These are phyloP conservation scores for Tolypocladium sp. DNA, from an alignment of 2,329 filamentous ascomycete genomes.

Conservation along the genomic window DNA sequence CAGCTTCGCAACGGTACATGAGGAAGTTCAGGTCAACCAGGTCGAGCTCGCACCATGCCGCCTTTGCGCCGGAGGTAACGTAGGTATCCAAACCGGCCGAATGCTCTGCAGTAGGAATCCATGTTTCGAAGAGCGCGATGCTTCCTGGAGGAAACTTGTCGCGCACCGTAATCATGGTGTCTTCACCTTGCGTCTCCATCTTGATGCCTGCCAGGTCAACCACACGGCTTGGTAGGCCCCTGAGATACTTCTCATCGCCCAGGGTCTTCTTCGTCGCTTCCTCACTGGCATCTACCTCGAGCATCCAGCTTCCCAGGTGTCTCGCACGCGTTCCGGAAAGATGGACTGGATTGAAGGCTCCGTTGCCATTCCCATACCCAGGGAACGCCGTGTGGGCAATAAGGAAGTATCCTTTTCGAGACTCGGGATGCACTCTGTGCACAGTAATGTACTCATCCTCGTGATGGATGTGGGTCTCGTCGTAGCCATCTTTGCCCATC, in stretches of 20 bases:
- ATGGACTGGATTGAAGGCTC: conserved; percentile 67
- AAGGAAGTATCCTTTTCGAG: conserved; percentile 86
- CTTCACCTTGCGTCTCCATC: conserved; percentile 61
- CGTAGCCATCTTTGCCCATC: conserved; percentile 92
- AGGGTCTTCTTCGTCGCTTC: conserved; percentile 57
- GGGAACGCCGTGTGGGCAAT: conserved; percentile 96
- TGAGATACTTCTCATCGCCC: conserved; percentile 61
- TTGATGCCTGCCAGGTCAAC: conserved; percentile 64
- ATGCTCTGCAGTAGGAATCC: conserved; percentile 82
- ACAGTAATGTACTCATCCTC: conserved; percentile 95
- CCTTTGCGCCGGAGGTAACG: conserved; percentile 71
- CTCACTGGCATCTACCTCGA: conserved; percentile 75
- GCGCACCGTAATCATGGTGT: conserved; percentile 71
- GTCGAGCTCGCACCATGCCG: conserved; percentile 66
- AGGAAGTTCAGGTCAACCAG: conserved; percentile 85
- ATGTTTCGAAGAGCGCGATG: conserved; percentile 92
- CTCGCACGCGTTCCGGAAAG: conserved; percentile 78
- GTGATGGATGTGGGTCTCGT: conserved; percentile 94
- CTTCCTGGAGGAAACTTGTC: conserved; percentile 86
- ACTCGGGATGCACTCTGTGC: conserved; percentile 86
- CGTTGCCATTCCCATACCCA: conserved; percentile 78
- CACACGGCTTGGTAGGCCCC: conserved; percentile 77
- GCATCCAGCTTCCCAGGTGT: conserved; percentile 81
- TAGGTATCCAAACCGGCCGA: conserved; percentile 75
- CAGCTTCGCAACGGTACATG: conserved; percentile 83